Conservation (phyloP, 2,329 filamentous ascomycete species). For the Penicillium digitatum region DNA sequence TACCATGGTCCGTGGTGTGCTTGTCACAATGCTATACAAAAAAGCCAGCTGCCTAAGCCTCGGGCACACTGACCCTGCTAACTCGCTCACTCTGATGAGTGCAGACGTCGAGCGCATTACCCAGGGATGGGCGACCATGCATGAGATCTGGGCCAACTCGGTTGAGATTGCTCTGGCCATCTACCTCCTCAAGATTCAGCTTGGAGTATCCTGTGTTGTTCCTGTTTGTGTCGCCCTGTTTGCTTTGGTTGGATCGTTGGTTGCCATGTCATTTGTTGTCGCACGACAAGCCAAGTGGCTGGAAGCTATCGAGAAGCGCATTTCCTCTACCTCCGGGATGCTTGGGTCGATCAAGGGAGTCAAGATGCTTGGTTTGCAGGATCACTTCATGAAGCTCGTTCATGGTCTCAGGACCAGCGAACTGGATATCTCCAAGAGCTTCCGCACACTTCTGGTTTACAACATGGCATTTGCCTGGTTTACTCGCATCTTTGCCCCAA, state of each 20-base stretch:
- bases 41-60: conserved; percentile 35
- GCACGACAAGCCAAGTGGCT: conserved; percentile 48
- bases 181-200: conserved; percentile 40
- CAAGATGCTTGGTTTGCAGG: conserved; percentile 49
- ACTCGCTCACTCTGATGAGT: conserved; percentile 46
- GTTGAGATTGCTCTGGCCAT: conserved; percentile 47
- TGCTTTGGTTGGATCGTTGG: conserved; percentile 35
- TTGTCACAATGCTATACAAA: conserved; percentile 52
- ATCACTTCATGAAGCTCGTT: conserved; percentile 38
- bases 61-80: conserved; percentile 34
- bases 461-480: conserved; percentile 42
- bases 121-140: conserved; percentile 40
- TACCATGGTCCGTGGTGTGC: conserved; percentile 42
- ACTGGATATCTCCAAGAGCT: conserved; percentile 40
- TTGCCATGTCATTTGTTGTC: conserved; percentile 38
- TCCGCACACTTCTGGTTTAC: conserved; percentile 42
- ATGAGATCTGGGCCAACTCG: conserved; percentile 46
- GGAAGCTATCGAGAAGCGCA: conserved; percentile 48
- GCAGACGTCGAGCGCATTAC: conserved; percentile 46
- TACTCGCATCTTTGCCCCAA: conserved; percentile 43
- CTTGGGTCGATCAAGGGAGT: conserved; percentile 51
- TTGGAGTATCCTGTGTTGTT: conserved; percentile 45
- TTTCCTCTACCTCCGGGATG: conserved; percentile 48
- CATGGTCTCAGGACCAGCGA: conserved; percentile 42
- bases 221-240: conserved; percentile 44